Evolutionary conservation across 2,329 filamentous ascomycete genomes (phyloP).

Genomic region (Pseudonectria buxi): DNA sequence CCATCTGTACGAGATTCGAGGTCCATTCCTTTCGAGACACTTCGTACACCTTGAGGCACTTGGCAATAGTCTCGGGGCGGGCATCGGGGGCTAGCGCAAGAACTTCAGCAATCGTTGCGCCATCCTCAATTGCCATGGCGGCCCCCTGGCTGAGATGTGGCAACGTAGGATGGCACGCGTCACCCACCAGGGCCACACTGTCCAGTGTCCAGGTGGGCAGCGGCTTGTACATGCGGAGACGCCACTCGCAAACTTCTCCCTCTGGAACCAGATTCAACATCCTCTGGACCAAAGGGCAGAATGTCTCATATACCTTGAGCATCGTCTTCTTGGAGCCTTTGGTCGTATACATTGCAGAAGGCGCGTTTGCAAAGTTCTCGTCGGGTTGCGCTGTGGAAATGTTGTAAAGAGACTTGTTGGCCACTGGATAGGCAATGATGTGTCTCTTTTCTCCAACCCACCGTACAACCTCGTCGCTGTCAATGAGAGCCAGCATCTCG

Average conservation of each 20-base stretch:
- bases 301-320: conserved; percentile 52
- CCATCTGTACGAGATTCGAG: conserved; percentile 19
- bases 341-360: conserved; percentile 54
- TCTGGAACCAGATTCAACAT: conserved; percentile 57
- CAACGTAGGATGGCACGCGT: conserved; percentile 61
- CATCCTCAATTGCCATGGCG: conserved; percentile 63
- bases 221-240: conserved; percentile 54
- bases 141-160: conserved; percentile 63
- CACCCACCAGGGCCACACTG: conserved; percentile 51
- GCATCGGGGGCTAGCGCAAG: conserved; percentile 15
- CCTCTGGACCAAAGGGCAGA: conserved; percentile 52
- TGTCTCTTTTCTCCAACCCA: conserved; percentile 63
- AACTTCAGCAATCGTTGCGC: conserved; percentile 31
- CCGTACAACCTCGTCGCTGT: conserved; percentile 49
- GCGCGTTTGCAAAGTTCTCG: conserved; percentile 43
- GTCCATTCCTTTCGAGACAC: conserved; percentile 22
- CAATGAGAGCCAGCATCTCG: conserved; percentile 54
- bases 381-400: conserved; percentile 57
- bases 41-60: conserved; percentile 20
- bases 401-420: conserved; percentile 59
- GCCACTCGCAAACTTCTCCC: conserved; percentile 62
- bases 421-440: conserved; percentile 61
- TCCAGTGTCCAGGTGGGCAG: conserved; percentile 55
- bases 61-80: conserved; percentile 16
- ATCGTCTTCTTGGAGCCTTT: conserved; percentile 54